These are phyloP conservation scores for Penicillium sumatraense DNA, from an alignment of 2,329 filamentous ascomycete genomes.

Conservation along the genomic window DNA sequence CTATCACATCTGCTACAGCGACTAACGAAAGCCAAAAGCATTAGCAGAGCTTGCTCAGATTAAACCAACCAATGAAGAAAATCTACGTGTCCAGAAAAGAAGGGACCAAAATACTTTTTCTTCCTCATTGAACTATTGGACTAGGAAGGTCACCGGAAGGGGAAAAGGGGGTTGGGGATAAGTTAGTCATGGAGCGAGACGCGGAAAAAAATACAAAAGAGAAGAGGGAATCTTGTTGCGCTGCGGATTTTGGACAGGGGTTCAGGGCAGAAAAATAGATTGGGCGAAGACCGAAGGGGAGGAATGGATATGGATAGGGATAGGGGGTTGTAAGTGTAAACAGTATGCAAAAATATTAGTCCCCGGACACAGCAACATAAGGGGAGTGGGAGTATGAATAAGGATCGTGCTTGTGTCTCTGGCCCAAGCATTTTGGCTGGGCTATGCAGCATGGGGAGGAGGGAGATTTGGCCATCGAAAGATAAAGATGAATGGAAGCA, in stretches of 20 bases:
- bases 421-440: background rate
- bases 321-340: background rate
- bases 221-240: conserved; percentile 48
- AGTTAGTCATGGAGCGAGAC: conserved; percentile 19
- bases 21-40: background rate
- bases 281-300: conserved; percentile 16
- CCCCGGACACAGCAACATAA: conserved; percentile 9
- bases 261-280: conserved; percentile 30
- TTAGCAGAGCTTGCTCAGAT: background rate
- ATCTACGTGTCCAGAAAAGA: conserved; percentile 1
- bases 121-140: conserved; percentile 39
- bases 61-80: background rate
- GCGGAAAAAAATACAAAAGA: conserved; percentile 33
- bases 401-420: conserved; percentile 13
- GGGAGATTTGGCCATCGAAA: background rate
- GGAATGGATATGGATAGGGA: conserved; percentile 24
- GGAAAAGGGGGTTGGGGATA: conserved; percentile 27
- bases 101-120: conserved; percentile 29
- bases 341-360: conserved; percentile 2
- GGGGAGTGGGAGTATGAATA: conserved; percentile 27
- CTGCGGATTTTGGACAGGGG: conserved; percentile 42
- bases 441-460: background rate
- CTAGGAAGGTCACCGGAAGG: conserved; percentile 29
- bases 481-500: background rate
- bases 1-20: background rate